Base-by-base conservation (phyloP, 371 early-diverging fungal species). In the Mortierella sp. region DNA sequence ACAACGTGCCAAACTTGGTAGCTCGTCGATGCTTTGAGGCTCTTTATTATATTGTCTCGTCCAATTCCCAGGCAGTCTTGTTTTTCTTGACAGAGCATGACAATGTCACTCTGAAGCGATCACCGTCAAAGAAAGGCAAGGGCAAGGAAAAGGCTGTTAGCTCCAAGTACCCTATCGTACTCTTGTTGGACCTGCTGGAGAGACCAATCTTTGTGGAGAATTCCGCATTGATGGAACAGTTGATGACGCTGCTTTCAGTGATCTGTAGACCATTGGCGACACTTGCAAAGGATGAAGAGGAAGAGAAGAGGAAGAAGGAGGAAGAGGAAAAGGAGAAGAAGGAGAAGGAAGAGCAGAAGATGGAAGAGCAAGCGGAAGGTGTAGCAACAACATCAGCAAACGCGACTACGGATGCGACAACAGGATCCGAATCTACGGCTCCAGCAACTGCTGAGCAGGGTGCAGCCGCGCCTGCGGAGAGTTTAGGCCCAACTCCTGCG, bases 1-100 rank as follows among this genome's bases (percentile, higher is more conserved):
- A 90, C 51, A 90, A 86, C 68, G 89, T 91, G 0, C 96, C 97
- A 0, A 96, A 95, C 62, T 83, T 96, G 35, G 93, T 96, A 5
- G 93, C 96, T 0, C 95, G 95, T 70, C 89, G 97, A 26, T 95
- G 94, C 71, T 86, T 98, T 37, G 97, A 97, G 64, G 88, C 94
- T 0, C 86, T 98, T 60, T 90, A 90, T 39, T 89, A 92, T 62
- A 88, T 96, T 40, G 91, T 94, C 2, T 85, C 85, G 10, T 89
- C 81, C 68, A 96, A 94, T 66, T 88, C 89, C 3, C 90, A 89
- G 51, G 88, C 93, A 0, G 85, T 91, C 49, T 84, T 87, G 2
- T 95, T 92, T 81, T 94, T 96, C 75, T 83, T 96, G 75, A 87
- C 86, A 24, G 95, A 94, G 77, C 91, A 90, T 57, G 95, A 96